Evolutionary conservation across 2,329 filamentous ascomycete genomes (phyloP).

Genomic region (Scopulariopsis brevicaulis): DNA sequence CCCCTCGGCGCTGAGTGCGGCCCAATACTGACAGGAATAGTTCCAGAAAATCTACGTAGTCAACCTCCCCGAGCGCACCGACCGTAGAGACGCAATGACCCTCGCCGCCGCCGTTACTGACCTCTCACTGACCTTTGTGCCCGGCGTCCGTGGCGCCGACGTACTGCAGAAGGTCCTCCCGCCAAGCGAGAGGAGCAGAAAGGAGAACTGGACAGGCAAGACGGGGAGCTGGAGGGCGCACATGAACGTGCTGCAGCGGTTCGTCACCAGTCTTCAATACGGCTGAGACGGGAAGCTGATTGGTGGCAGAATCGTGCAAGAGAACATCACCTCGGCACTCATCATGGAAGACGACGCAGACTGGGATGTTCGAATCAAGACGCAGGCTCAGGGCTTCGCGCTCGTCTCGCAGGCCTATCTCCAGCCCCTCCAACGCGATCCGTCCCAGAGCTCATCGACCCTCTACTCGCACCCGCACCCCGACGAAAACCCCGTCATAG

Average conservation of each 20-base stretch:
- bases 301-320: constrained; percentile 24
- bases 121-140: constrained; percentile 31
- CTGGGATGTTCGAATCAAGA: constrained; percentile 40
- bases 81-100: constrained; percentile 37
- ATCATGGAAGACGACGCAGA: constrained; percentile 47
- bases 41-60: constrained; percentile 42
- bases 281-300: not conserved
- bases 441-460: constrained; percentile 13
- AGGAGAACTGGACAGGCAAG: constrained; percentile 1
- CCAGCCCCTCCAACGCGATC: constrained; percentile 13
- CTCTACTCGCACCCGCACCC: constrained; percentile 3
- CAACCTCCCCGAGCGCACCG: constrained; percentile 35
- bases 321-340: constrained; percentile 32
- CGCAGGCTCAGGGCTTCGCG: constrained; percentile 31
- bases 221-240: constrained; percentile 23
- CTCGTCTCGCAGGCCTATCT: constrained; percentile 20
- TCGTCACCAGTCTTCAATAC: not conserved
- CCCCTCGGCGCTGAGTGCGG: not conserved
- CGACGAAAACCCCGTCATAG: constrained; percentile 1
- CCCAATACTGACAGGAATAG: constrained; percentile 17
- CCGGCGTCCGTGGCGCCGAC: constrained; percentile 27
- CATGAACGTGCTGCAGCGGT: constrained; percentile 23
- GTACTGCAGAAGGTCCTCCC: constrained; percentile 24
- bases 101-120: constrained; percentile 32
- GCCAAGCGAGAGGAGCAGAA: not conserved